Evolutionary conservation across 2,329 filamentous ascomycete species (phyloP).

Genomic region (Rasamsonia emersonii): DNA sequence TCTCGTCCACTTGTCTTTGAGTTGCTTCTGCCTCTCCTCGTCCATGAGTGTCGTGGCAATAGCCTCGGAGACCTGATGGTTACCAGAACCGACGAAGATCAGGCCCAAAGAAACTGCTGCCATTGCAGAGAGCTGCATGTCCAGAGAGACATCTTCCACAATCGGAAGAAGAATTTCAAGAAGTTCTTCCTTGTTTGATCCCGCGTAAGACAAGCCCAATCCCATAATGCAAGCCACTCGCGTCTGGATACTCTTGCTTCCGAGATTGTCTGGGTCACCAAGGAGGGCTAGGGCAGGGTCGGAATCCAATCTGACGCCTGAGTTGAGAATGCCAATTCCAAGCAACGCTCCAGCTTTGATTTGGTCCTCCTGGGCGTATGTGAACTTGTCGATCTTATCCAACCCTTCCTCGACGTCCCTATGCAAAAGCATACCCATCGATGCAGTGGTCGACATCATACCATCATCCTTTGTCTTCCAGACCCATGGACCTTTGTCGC

Average conservation of each 20-base stretch:
- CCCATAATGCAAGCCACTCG: constrained; percentile 89
- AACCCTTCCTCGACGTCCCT: constrained; percentile 92
- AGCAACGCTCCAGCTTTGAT: constrained; percentile 88
- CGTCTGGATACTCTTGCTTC: constrained; percentile 67
- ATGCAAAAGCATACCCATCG: constrained; percentile 78
- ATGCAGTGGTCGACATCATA: constrained; percentile 93
- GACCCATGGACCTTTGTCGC: constrained; percentile 87
- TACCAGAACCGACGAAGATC: constrained; percentile 85
- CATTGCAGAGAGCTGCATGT: constrained; percentile 96
- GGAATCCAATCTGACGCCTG: constrained; percentile 77
- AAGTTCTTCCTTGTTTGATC: constrained; percentile 85
- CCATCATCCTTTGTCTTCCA: constrained; percentile 99
- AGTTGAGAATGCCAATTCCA: constrained; percentile 92
- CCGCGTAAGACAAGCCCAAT: constrained; percentile 86
- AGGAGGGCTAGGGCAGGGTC: constrained; percentile 86
- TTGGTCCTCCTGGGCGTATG: constrained; percentile 70
- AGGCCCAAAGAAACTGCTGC: constrained; percentile 84
- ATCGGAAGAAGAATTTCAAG: constrained; percentile 78
- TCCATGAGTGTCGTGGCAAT: constrained; percentile 91
- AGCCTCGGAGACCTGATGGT: constrained; percentile 82
- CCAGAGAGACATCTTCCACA: constrained; percentile 70
- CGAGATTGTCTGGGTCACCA: constrained; percentile 68
- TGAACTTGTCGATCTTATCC: constrained; percentile 91
- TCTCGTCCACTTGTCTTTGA: constrained; percentile 97
- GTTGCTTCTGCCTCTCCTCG: constrained; percentile 78